These are phyloP conservation scores for Cercospora beticola DNA, from an alignment of 2,329 filamentous ascomycete genomes.

Conservation along the genomic window DNA sequence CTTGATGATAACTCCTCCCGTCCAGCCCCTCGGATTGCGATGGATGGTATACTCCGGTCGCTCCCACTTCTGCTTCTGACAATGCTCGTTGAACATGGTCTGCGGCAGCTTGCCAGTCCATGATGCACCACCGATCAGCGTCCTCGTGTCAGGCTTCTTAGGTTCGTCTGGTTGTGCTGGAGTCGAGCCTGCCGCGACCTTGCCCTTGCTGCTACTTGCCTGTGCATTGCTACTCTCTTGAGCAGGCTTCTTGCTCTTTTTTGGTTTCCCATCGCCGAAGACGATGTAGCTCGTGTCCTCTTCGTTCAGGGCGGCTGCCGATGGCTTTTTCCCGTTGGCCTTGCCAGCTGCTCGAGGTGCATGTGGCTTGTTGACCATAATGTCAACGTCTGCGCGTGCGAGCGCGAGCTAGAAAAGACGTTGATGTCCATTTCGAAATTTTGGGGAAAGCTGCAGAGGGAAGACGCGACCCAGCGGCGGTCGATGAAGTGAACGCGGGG, in stretches of 20 bases:
- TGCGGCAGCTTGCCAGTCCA: conserved; percentile 98
- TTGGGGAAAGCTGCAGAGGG: neutral
- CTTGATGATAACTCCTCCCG: conserved; percentile 77
- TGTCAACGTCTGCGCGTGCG: neutral
- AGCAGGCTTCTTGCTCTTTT: conserved; percentile 46
- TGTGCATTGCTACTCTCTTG: conserved; percentile 16
- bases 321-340: conserved; percentile 34
- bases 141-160: conserved; percentile 64
- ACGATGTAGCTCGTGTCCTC: conserved; percentile 53
- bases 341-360: conserved; percentile 47
- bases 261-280: conserved; percentile 46
- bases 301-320: conserved; percentile 40
- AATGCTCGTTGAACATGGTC: conserved; percentile 89
- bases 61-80: conserved; percentile 93
- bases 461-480: conserved; percentile 7
- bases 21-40: conserved; percentile 40
- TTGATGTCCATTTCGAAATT: conserved; percentile 15
- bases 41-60: conserved; percentile 83
- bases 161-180: conserved; percentile 38
- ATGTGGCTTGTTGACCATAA: conserved; percentile 53
- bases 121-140: conserved; percentile 88
- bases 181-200: conserved; percentile 22
- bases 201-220: conserved; percentile 14
- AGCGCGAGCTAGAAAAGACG: neutral
- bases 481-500: conserved; percentile 1